A percentile compares a stretch with the other conserved stretches of the same genome.
Evolutionary conservation across 1,284 basidiomycete species (phyloP).

Genomic region (Tilletiopsis washingtonensis): DNA sequence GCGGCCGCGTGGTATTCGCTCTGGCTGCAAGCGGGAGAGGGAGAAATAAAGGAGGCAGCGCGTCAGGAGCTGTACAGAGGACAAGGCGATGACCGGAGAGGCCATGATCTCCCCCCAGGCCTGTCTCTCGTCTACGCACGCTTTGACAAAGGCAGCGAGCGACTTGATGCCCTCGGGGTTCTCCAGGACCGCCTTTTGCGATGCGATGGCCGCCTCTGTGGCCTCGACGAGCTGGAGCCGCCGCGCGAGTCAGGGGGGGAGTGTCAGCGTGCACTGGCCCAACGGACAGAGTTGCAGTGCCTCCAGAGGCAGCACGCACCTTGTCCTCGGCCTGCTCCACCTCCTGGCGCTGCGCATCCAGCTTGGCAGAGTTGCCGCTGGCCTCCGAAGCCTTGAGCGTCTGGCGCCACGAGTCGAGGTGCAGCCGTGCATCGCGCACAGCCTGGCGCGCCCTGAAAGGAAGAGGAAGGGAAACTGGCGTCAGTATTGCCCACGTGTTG

Average conservation of each 20-base stretch:
- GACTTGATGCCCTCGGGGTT: conserved; percentile 95
- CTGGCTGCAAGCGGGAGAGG: conserved; percentile 56
- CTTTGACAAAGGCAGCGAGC: conserved; percentile 82
- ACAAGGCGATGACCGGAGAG: neutral
- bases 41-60: too few relatives aligned
- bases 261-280: neutral
- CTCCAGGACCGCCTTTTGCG: conserved; percentile 96
- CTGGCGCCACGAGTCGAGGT: conserved; percentile 43
- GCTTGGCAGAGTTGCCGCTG: conserved; percentile 20
- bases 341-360: conserved; percentile 31
- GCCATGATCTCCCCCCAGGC: neutral
- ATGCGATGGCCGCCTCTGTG: conserved; percentile 92
- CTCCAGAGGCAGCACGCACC: conserved; percentile 1
- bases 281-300: neutral
- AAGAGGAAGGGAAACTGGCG: neutral
- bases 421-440: conserved; percentile 42
- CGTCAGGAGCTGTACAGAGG: too few relatives aligned
- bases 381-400: conserved; percentile 36
- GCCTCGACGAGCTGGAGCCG: conserved; percentile 67
- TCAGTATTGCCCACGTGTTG: too few relatives aligned
- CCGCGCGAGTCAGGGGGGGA: too few relatives aligned
- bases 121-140: conserved; percentile 43
- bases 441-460: conserved; percentile 29
- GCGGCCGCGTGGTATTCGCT: conserved; percentile 76
- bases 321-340: conserved; percentile 48